Evolutionary conservation across 768 basidiomycete species (phyloP), one percentile per base, ranked within the genome.

Genomic region (Phylloporus rhodoxanthus): DNA sequence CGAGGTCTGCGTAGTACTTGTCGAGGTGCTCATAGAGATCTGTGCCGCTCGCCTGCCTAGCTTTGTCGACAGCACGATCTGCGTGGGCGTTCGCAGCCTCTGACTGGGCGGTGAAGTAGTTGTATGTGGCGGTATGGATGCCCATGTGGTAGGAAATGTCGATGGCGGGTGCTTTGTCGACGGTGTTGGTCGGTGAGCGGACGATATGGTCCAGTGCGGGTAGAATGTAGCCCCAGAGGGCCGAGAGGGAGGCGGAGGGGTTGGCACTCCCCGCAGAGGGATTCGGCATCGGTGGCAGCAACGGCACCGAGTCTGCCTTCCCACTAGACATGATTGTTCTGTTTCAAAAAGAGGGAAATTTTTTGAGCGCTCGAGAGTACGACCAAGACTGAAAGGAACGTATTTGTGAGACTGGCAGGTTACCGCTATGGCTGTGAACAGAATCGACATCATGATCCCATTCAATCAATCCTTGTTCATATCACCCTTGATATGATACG

Each of bases 111-210:
- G 79, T 80, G 62, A 82, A 79, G 78, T 87, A 88, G 70, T 87
- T 86, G 73, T 89, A 88, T 48, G 81, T 81, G n/a, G 85, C 84
- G 17, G 86, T 85, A 66, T 88, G 85, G 34, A 88, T 82, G 51
- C 85, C 84, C 63, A 84, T 80, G 60, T 87, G 85, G 56, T 85
- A 84, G 23, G 70, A 75, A 48, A 84, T 75, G 55, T 87, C 86
- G 57, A 88, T 80, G 11, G 82, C 71, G 30, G 87, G 86, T 6
- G 84, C 80, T 62, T 84, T 86, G 54, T 71, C 67, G 44, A 71
- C 56, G 54, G 75, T 72, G 61, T 83, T 81, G 26, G 79, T 77
- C 25, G 84, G 76, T n/a, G 78, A 78, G 55, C 82, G 82, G 50
- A 88, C 71, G 62, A 88, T 87, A 63, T 88, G 85, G 61, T 87